Evolutionary conservation across 2,329 filamentous ascomycete genomes (phyloP).

Genomic region (Paecilomyces sp.): DNA sequence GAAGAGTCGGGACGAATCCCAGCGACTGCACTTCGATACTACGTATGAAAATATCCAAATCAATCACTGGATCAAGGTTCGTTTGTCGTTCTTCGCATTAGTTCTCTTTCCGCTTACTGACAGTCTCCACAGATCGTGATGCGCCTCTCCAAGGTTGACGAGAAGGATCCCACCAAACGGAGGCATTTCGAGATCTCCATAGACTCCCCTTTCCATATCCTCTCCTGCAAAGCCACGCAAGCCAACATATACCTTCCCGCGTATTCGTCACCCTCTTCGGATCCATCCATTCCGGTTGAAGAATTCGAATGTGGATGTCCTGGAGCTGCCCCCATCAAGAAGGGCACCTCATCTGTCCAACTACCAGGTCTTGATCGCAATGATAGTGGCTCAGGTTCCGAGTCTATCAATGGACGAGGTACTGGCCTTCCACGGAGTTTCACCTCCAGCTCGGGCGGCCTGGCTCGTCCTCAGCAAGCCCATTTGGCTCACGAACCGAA

Average conservation of each 20-base stretch:
- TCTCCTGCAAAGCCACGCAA: conserved; percentile 88
- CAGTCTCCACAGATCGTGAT: conserved; percentile 66
- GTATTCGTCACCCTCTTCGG: conserved; percentile 56
- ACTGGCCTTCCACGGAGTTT: conserved; percentile 27
- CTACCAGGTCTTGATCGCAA: conserved; percentile 19
- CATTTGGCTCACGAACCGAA: conserved; percentile 42
- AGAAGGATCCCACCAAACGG: conserved; percentile 68
- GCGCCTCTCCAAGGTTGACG: conserved; percentile 78
- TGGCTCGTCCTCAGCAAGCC: conserved; percentile 42
- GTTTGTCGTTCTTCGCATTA: conserved; percentile 14
- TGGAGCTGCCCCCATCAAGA: conserved; percentile 47
- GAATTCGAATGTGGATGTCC: conserved; percentile 61
- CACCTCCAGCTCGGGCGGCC: conserved; percentile 30
- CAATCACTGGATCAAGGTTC: conserved; percentile 92
- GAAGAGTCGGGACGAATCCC: conserved; percentile 59
- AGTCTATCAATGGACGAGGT: conserved; percentile 4
- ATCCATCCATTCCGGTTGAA: conserved; percentile 45
- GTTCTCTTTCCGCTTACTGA: neutral
- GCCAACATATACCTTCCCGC: conserved; percentile 80
- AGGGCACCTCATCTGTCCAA: conserved; percentile 17
- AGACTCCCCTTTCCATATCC: conserved; percentile 87
- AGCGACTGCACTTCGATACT: conserved; percentile 76
- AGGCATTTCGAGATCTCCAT: conserved; percentile 95
- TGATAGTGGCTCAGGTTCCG: conserved; percentile 15
- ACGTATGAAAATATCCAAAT: conserved; percentile 93